Evolutionary conservation across 75 land plant species (phyloP).

Genomic region (Gnetum montanum): DNA sequence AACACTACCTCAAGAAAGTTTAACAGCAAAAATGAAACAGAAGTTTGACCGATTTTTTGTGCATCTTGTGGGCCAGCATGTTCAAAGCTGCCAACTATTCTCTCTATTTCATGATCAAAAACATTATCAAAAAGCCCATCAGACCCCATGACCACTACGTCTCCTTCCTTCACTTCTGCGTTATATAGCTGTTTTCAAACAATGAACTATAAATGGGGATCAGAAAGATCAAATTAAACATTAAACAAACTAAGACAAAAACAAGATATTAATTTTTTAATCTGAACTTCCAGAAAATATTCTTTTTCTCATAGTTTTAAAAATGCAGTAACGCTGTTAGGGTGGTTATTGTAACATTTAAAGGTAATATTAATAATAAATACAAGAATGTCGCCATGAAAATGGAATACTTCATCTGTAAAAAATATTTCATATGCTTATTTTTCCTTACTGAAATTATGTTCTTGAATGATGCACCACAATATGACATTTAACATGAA

Average conservation of each 20-base stretch:
- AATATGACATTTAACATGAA: too few species aligned
- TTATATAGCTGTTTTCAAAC: slow-evolving; percentile 48
- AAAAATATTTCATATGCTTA: too few species aligned
- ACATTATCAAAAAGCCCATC: slow-evolving; percentile 98
- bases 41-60: slow-evolving; percentile 50
- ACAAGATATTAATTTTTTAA: too few species aligned
- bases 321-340: too few species aligned
- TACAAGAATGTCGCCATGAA: too few species aligned
- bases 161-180: slow-evolving; percentile 56
- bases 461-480: too few species aligned
- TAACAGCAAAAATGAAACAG: background rate
- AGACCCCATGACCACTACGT: slow-evolving; percentile 83
- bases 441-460: too few species aligned
- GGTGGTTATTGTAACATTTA: too few species aligned
- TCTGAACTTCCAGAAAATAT: too few species aligned
- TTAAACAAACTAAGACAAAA: background rate
- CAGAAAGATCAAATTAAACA: background rate
- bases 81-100: slow-evolving; percentile 19
- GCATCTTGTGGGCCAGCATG: slow-evolving; percentile 28
- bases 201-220: background rate
- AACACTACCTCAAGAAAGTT: background rate
- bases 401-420: too few species aligned
- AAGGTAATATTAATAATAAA: too few species aligned
- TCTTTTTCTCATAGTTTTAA: too few species aligned
- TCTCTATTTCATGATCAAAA: slow-evolving; percentile 76